Base-by-base conservation (phyloP, 768 basidiomycete species). In the Termitomyces heimii region DNA sequence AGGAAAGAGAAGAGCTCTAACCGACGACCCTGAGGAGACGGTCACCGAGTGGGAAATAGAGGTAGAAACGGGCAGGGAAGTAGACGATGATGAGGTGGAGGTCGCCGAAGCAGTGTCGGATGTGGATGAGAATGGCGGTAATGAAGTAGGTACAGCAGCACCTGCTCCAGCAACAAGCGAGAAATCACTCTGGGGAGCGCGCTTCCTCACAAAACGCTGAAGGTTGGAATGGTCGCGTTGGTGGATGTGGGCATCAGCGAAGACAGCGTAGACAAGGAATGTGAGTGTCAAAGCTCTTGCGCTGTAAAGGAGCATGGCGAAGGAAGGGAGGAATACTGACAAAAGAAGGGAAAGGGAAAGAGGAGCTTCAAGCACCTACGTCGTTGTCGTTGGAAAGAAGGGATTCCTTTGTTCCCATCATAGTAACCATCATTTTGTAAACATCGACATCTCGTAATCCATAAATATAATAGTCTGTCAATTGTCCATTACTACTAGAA, bases 171-270 rank as follows among this genome's bases (percentile, higher is more conserved):
- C 70, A 58, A 74, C 67, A 49, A 68, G 56, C 20, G 57, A 57
- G 58, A 34, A 56, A 31, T 37, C 37, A 34, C 60, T 60, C 55
- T 67, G 66, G 54, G 67, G 58, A 1, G 73, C 67, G 37, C 89
- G 86, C 68, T 87, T 89, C 73, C 78, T 88, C 62, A 91, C 67
- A 68, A 92, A 71, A 65, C 89, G 86, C 65, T 83, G 82, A 65
- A 84, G 71, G 64, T 73, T 73, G 51, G 64, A 75, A 71, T 88
- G 84, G 70, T 80, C 80, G 62, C 82, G 82, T 51, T 76, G 83
- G 35, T 71, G 71, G 59, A 68, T 63, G 31, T 70, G 71, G 60
- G 73, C 71, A 58, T 75, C 67, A 55, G 78, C 70, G 67, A 89
- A 66, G 61, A 82, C 75, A 65, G 84, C 62, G 68, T 71, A 81